Percentiles rank a stretch among this genome's conserved stretches.
phyloP scores from a whole-genome alignment of 768 basidiomycete genomes.

The Mrakia gelida region DNA sequence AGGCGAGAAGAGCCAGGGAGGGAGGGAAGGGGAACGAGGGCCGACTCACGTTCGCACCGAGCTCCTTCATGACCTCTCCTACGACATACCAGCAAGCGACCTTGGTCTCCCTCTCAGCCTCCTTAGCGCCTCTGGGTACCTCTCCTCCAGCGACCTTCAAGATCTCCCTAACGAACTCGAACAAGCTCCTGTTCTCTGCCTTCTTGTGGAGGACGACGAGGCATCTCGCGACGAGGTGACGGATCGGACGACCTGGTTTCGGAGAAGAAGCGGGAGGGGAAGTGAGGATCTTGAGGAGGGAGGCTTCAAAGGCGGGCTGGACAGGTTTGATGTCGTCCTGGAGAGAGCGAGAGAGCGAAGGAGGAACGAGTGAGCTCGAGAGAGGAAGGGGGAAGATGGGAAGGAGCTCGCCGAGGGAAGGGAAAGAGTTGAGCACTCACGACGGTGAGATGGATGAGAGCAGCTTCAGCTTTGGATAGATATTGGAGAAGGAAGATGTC shows the following conservation, averaged over 20 bases:
- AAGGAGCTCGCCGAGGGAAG: not conserved
- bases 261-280: constrained; percentile 53
- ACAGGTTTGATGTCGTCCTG: constrained; percentile 65
- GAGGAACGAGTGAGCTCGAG: constrained; percentile 12
- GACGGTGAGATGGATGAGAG: constrained; percentile 51
- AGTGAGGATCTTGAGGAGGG: constrained; percentile 63
- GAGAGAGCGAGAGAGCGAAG: not conserved
- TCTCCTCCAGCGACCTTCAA: constrained; percentile 71
- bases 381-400: not conserved
- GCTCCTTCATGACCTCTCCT: constrained; percentile 79
- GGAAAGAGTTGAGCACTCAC: constrained; percentile 49
- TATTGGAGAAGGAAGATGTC: constrained; percentile 82
- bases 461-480: constrained; percentile 64
- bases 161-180: constrained; percentile 76
- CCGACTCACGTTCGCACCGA: constrained; percentile 70
- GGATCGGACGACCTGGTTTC: constrained; percentile 78
- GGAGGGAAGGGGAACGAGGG: not conserved
- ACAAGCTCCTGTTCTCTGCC: constrained; percentile 77
- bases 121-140: constrained; percentile 53
- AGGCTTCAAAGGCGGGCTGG: constrained; percentile 61
- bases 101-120: constrained; percentile 48
- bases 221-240: constrained; percentile 73
- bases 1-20: not conserved
- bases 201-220: constrained; percentile 66
- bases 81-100: constrained; percentile 79